phyloP scores from a whole-genome alignment of 2,329 filamentous ascomycete species.

The Stagonosporopsis chrysanthemi region DNA sequence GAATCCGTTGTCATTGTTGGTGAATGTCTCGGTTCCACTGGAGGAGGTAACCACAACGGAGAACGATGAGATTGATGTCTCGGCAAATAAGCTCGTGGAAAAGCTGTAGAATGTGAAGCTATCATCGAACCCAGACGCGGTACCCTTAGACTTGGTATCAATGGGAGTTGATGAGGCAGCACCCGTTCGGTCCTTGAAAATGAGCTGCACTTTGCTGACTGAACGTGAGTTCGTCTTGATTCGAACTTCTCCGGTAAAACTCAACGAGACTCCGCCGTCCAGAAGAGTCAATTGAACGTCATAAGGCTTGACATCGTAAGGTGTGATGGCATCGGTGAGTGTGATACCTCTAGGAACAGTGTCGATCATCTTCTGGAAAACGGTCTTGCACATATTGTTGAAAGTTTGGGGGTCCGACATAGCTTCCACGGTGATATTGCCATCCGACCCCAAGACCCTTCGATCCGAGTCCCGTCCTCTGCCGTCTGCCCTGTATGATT shows the following conservation, averaged over 20 bases:
- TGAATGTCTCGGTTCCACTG: slow-evolving; percentile 57
- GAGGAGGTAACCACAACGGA: slow-evolving; percentile 58
- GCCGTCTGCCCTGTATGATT: slow-evolving; percentile 47
- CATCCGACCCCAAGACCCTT: slow-evolving; percentile 63
- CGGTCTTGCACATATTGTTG: slow-evolving; percentile 56
- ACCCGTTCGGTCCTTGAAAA: slow-evolving; percentile 65
- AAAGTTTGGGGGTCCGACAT: slow-evolving; percentile 58
- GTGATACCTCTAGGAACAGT: slow-evolving; percentile 61
- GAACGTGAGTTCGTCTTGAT: slow-evolving; percentile 62
- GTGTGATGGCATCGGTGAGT: slow-evolving; percentile 61
- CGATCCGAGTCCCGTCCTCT: slow-evolving; percentile 62
- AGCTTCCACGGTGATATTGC: slow-evolving; percentile 62
- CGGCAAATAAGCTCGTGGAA: slow-evolving; percentile 59
- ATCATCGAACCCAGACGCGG: slow-evolving; percentile 66
- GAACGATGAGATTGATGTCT: slow-evolving; percentile 69
- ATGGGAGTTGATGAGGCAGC: slow-evolving; percentile 56
- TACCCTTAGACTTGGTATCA: slow-evolving; percentile 56
- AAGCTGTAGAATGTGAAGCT: slow-evolving; percentile 58
- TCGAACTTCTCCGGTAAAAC: slow-evolving; percentile 64
- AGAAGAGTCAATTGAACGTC: slow-evolving; percentile 63
- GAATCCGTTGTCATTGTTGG: slow-evolving; percentile 67
- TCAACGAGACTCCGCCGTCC: slow-evolving; percentile 57
- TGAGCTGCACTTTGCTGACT: slow-evolving; percentile 59
- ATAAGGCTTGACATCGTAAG: slow-evolving; percentile 68
- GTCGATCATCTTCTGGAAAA: slow-evolving; percentile 69